Evolutionary conservation across 2,329 filamentous ascomycete genomes (phyloP), one percentile per base, ranked within the genome.

Genomic region (Alternaria novae-zelandiae): DNA sequence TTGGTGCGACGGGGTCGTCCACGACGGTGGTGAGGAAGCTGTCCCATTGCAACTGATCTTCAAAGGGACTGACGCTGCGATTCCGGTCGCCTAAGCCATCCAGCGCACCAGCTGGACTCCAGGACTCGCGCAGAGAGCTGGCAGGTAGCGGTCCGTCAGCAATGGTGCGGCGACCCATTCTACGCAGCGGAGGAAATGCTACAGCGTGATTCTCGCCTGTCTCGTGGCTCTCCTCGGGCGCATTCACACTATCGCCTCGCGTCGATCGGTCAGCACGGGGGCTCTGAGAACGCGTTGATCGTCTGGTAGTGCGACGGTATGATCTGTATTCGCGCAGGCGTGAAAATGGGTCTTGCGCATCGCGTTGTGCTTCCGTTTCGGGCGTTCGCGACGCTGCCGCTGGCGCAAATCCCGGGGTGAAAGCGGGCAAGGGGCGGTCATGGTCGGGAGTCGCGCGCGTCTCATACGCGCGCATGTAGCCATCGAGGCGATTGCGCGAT

Each of bases 21-120:
- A 91, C 90, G 64, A 97, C 86, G 0, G 92, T 96, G 7, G 87
- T 90, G 61, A 94, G 83, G 57, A 97, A 88, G 4, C 90, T 93
- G 63, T 95, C 91, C 94, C 94, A 97, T 54, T 86, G 85, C 66
- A 88, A 86, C 46, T 70, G 59, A 25, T 71, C 73, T 17, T 81
- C 82, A 54, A 83, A 82, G 6, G 91, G 90, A 74, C 90, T 94
- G n/a, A 93, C 82, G 78, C 93, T 97, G 70, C 93, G 89, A 66
- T 93, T 88, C 62, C 94, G 91, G 79, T 97, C 93, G 41, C 93
- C 94, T 15, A 97, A 86, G 5, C 93, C 93, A 78, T 96, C 90
- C 2, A 91, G 66, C 4, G 70, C 73, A 57, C 74, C 70, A 3
- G 70, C 69, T 7, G 78, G 78, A 47, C 77, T 78, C 78, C 78